These are phyloP conservation scores for Rhipidocladum racemiflorum DNA, from an alignment of 176 grass and related monocot species.

Conservation along the genomic window DNA sequence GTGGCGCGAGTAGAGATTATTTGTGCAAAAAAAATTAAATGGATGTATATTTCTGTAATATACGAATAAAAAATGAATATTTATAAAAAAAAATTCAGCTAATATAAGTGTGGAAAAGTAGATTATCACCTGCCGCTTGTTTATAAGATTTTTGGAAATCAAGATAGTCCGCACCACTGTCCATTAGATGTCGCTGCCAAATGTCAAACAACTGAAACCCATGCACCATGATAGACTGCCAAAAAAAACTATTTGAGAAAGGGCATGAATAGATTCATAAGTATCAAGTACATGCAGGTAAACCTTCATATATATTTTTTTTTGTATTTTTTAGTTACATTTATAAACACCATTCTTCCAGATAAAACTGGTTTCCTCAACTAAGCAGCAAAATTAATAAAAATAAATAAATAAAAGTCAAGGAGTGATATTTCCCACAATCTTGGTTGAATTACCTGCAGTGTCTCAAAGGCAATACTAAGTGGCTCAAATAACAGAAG, in stretches of 20 bases:
- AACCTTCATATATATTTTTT: neutral
- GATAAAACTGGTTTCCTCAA: neutral
- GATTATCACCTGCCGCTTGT: constrained; percentile 71
- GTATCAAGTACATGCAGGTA: neutral
- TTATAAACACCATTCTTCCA: constrained; percentile 18
- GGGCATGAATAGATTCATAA: constrained; percentile 27
- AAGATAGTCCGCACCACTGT: constrained; percentile 58
- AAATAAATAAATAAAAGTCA: constrained; percentile 4
- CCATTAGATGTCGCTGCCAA: constrained; percentile 72
- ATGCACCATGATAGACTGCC: constrained; percentile 96
- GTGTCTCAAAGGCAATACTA: constrained; percentile 86
- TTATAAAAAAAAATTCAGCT: too few species aligned
- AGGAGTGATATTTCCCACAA: constrained; percentile 1
- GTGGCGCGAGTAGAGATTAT: too few species aligned
- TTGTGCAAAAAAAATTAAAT: too few species aligned
- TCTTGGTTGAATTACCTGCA: constrained; percentile 70
- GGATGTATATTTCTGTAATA: too few species aligned
- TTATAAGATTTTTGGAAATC: constrained; percentile 73
- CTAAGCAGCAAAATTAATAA: constrained; percentile 1
- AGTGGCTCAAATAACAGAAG: constrained; percentile 94
- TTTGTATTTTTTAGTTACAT: neutral
- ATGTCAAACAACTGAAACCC: constrained; percentile 98
- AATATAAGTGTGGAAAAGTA: neutral
- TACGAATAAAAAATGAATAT: too few species aligned
- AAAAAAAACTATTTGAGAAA: constrained; percentile 38